Percentiles rank a stretch among this genome's conserved stretches.
Evolutionary conservation across 2,329 filamentous ascomycete species (phyloP).

Genomic region (Colletotrichum endophyticum): DNA sequence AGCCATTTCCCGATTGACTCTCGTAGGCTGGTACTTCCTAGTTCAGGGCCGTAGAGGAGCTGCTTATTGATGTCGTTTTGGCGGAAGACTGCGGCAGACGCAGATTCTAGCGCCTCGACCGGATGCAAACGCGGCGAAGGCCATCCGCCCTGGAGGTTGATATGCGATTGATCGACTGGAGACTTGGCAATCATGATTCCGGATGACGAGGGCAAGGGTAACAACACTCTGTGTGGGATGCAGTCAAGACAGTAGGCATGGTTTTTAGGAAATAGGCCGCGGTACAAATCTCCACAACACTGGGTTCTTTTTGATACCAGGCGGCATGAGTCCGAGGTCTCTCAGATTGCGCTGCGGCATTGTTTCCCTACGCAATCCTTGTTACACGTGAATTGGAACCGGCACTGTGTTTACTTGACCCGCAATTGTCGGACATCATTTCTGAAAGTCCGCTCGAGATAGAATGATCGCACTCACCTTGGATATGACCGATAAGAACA

Average conservation of each 20-base stretch:
- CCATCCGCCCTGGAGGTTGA: background rate
- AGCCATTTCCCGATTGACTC: slow-evolving; percentile 71
- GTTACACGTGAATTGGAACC: rapidly evolving
- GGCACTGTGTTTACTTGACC: background rate
- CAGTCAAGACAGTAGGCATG: background rate
- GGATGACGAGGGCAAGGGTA: background rate
- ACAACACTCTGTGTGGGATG: background rate
- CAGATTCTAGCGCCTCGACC: background rate
- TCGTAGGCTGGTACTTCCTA: background rate
- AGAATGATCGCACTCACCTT: background rate
- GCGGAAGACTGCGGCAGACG: background rate
- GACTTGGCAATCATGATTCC: background rate
- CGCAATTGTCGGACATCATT: background rate
- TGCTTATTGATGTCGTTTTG: background rate
- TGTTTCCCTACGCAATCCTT: background rate
- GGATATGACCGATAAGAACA: background rate
- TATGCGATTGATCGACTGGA: background rate
- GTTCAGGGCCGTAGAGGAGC: background rate
- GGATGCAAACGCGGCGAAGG: background rate
- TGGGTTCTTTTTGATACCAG: background rate
- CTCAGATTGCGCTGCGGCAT: background rate
- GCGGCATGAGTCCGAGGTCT: background rate
- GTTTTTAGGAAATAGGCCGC: background rate
- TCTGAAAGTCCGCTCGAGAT: background rate
- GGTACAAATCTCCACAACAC: background rate